phyloP scores from a whole-genome alignment of 805 yeast genomes.

The Komagataella pastoris region DNA sequence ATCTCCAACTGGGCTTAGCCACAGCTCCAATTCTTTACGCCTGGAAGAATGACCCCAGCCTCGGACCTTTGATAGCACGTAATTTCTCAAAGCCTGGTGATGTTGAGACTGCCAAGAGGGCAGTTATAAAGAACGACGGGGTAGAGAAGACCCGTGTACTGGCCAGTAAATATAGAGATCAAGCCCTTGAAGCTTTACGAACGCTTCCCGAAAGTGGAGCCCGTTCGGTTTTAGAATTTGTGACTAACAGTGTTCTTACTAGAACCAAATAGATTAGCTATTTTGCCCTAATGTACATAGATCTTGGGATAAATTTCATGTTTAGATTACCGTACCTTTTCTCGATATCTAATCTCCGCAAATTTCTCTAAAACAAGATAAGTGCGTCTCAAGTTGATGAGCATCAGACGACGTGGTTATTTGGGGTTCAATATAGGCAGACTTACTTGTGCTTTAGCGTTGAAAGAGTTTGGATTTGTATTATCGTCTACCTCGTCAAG shows the following conservation, averaged over 20 bases:
- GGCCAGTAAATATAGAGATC: constrained; percentile 67
- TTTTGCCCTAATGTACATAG: background rate
- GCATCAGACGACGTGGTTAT: background rate
- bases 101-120: constrained; percentile 64
- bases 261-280: constrained; percentile 31
- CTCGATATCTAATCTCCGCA: constrained; percentile 1
- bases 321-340: background rate
- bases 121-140: constrained; percentile 63
- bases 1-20: constrained; percentile 84
- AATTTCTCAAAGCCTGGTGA: constrained; percentile 77
- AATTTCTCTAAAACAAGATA: constrained; percentile 1
- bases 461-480: too few species aligned
- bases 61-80: constrained; percentile 74
- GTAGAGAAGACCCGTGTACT: constrained; percentile 60
- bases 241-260: constrained; percentile 73
- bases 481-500: background rate
- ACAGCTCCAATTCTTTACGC: constrained; percentile 95
- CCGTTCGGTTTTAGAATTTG: constrained; percentile 70
- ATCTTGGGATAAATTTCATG: background rate
- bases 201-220: constrained; percentile 81
- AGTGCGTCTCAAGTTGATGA: background rate
- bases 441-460: background rate
- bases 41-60: constrained; percentile 77
- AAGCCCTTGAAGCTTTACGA: constrained; percentile 61
- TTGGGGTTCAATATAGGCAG: background rate